A percentile compares a stretch with the other conserved stretches of the same genome.
Conservation (phyloP, 164 flowering plant genomes). For the Cinnamomum chago region DNA sequence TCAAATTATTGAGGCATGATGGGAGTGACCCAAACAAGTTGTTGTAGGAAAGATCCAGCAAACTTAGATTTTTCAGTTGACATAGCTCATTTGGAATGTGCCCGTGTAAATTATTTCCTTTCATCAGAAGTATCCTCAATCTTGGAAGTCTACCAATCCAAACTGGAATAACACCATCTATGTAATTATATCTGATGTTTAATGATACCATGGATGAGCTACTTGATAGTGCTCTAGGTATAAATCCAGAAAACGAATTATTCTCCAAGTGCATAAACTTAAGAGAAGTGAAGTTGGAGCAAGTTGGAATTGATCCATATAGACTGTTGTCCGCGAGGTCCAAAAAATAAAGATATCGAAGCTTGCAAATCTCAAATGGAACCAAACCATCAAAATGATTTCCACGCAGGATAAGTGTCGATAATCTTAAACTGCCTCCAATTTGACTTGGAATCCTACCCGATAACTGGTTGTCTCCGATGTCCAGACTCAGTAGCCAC, state of each 20-base stretch:
- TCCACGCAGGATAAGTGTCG: background rate
- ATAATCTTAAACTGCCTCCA: background rate
- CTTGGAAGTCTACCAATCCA: background rate
- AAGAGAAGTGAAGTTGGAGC: background rate
- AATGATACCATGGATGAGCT: background rate
- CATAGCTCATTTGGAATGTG: background rate
- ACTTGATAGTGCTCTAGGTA: background rate
- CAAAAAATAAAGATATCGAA: background rate
- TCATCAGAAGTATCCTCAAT: background rate
- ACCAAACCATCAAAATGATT: background rate
- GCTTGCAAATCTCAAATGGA: background rate
- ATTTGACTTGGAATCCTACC: constrained; percentile 6
- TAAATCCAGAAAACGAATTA: background rate
- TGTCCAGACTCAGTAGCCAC: background rate
- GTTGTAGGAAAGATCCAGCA: background rate
- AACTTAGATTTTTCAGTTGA: background rate
- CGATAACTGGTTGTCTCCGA: constrained; percentile 7
- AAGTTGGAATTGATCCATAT: background rate
- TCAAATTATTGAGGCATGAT: background rate
- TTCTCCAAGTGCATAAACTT: background rate
- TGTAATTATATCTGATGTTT: background rate
- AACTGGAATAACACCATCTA: constrained; percentile 16
- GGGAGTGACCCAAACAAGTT: background rate
- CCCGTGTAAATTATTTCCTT: constrained; percentile 5
- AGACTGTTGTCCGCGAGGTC: background rate